Evolutionary conservation across 2,329 filamentous ascomycete genomes (phyloP), one percentile per base, ranked within the genome.

Genomic region (Dactylellina sp.): DNA sequence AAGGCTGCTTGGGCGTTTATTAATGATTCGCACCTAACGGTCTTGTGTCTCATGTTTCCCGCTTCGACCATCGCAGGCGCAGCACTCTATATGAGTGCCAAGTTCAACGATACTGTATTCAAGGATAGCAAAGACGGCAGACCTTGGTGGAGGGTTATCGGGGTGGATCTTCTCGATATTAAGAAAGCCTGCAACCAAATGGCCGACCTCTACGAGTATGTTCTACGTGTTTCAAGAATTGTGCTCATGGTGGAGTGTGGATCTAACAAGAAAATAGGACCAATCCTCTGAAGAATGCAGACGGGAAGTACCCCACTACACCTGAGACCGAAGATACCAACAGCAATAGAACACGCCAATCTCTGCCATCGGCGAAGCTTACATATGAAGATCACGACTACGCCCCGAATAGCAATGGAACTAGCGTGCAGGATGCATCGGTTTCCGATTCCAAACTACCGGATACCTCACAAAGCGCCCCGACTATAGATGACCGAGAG

Each of bases 1-100:
- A 93, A 97, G 81, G 88, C 91, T 0, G 91, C 92, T 0, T 98
- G 95, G 93, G 90, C 92, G 0, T 98, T 97, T 79, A 88, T 96
- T 76, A 97, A 96, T 80, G 95, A 99, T 81, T 91, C 90, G 18
- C 91, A 89, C 76, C 87, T 94, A 72, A 98, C 94, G 0, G 87
- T 89, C 42, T 85, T 98, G 53, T 96, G 93, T 71, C 85, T 99
- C 1, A 85, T 96, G 28, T 90, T 93, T 80, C 88, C 88, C 18
- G 88, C 92, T 14, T 87, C 89, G 42, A 91, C 92, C 40, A 91
- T 98, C 60, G 93, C 94, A 14, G 90, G 94, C 32, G 89, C 89
- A 24, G 89, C 93, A 16, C 86, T 99, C 24, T 97, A 96, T 82
- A 95, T 94, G 72, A 92, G 91, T 4, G 91, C 91, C 68, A 88